Percentiles rank a stretch among this genome's conserved stretches.
These are phyloP conservation scores for Candida ovalis DNA, from an alignment of 805 yeast species.

Conservation along the genomic window DNA sequence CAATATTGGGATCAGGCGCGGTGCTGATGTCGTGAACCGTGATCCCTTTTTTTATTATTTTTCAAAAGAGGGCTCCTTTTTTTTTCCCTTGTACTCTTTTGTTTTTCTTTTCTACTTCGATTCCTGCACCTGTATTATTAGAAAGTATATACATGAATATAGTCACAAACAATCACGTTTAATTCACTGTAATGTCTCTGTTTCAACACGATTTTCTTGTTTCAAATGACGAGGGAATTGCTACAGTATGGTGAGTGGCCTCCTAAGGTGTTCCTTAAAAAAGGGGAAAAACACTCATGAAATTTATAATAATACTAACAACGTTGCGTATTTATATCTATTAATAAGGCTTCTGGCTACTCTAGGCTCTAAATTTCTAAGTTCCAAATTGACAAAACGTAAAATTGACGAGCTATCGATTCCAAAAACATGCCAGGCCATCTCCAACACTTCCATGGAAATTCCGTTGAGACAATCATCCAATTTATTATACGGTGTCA, in stretches of 20 bases:
- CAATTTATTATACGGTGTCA: slow-evolving; percentile 44
- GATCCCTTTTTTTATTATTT: slow-evolving; percentile 1
- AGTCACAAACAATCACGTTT: not conserved
- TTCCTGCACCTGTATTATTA: not conserved
- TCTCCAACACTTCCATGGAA: slow-evolving; percentile 17
- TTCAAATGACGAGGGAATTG: slow-evolving; percentile 19
- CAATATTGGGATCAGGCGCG: slow-evolving; percentile 60
- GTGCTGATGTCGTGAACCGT: slow-evolving; percentile 26
- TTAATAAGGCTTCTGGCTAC: slow-evolving; percentile 29
- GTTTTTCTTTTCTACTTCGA: not conserved
- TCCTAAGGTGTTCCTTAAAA: not conserved
- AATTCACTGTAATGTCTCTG: slow-evolving; percentile 1
- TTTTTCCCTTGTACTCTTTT: not conserved
- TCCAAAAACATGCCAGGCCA: slow-evolving; percentile 37
- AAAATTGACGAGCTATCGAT: slow-evolving; percentile 37
- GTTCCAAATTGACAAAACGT: slow-evolving; percentile 26
- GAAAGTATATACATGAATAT: not conserved
- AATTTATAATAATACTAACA: not conserved
- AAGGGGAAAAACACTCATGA: too few species aligned
- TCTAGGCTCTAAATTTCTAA: slow-evolving; percentile 21
- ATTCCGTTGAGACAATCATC: slow-evolving; percentile 36
- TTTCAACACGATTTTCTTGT: slow-evolving; percentile 18
- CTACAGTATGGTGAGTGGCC: slow-evolving; percentile 28
- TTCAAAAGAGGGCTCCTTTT: not conserved
- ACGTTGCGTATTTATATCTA: slow-evolving; percentile 1